A percentile compares a stretch with the other conserved stretches of the same genome.
These are phyloP conservation scores for Mycosphaerella sp. DNA, from an alignment of 2,329 filamentous ascomycete species.

Conservation along the genomic window DNA sequence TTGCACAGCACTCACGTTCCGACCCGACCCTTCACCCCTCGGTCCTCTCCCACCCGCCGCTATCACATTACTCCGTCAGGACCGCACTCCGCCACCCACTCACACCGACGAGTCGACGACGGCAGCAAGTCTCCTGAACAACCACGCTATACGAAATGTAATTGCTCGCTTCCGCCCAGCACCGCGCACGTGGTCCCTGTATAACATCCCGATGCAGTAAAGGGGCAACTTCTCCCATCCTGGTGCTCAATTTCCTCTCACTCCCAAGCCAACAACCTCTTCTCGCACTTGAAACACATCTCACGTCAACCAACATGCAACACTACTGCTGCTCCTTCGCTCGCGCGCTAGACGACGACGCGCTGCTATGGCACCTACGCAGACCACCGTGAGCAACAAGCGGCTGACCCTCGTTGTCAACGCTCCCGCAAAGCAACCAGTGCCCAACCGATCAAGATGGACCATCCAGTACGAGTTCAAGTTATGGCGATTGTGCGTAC, in stretches of 20 bases:
- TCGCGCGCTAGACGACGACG: neutral
- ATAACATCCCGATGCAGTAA: neutral
- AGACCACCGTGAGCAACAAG: slow-evolving; percentile 6
- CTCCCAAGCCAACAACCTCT: neutral
- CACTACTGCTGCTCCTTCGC: too few relatives aligned
- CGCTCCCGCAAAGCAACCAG: neutral
- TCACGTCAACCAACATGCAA: neutral
- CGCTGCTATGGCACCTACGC: neutral
- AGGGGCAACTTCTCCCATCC: neutral
- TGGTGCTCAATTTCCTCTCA: neutral
- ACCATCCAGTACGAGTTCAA: slow-evolving; percentile 8
- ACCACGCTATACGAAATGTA: too few relatives aligned
- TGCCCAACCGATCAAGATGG: slow-evolving; percentile 1
- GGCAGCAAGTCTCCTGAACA: too few relatives aligned
- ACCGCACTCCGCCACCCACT: too few relatives aligned
- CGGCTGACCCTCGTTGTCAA: slow-evolving; percentile 7
- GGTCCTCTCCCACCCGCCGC: too few relatives aligned
- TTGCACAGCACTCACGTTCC: too few relatives aligned
- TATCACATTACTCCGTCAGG: too few relatives aligned
- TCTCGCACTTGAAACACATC: neutral
- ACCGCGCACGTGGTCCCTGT: neutral
- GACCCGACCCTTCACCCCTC: too few relatives aligned
- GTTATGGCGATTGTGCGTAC: slow-evolving; percentile 3
- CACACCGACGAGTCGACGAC: too few relatives aligned
- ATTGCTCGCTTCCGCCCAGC: too few relatives aligned